Evolutionary conservation across 306 rosid species (phyloP).

Genomic region (Mucuna pruriens): DNA sequence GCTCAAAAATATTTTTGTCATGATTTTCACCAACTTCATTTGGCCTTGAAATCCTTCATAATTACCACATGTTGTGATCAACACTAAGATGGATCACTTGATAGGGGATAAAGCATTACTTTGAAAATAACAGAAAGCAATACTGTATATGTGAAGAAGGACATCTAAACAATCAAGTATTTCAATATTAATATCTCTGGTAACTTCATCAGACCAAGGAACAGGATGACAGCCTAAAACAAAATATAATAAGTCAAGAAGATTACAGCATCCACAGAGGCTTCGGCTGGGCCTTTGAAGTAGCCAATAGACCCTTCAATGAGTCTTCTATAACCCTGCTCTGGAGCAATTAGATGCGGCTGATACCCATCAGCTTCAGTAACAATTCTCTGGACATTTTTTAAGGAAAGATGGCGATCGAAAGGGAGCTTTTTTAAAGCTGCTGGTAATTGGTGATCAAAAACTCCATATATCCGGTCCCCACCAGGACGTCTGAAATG

Average conservation of each 20-base stretch:
- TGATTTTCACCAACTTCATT: neutral
- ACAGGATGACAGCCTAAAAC: conserved; percentile 24
- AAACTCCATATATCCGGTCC: conserved; percentile 95
- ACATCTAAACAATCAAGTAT: neutral
- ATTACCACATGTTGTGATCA: neutral
- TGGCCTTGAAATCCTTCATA: neutral
- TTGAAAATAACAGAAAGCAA: neutral
- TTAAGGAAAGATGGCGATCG: conserved; percentile 88
- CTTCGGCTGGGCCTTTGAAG: conserved; percentile 99
- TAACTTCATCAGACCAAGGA: conserved; percentile 23
- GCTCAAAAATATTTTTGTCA: neutral
- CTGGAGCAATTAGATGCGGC: conserved; percentile 99
- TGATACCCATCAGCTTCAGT: conserved; percentile 99
- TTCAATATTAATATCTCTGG: conserved; percentile 3
- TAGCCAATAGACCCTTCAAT: conserved; percentile 91
- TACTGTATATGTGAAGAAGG: neutral
- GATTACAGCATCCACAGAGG: conserved; percentile 97
- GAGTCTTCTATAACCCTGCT: conserved; percentile 97
- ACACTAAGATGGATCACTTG: conserved; percentile 15
- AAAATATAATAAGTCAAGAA: conserved; percentile 36
- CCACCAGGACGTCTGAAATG: conserved; percentile 94
- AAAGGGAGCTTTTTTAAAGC: conserved; percentile 95
- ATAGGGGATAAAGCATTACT: conserved; percentile 4
- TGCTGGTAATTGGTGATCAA: conserved; percentile 95
- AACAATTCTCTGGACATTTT: conserved; percentile 93